phyloP scores from a whole-genome alignment of 2,329 filamentous ascomycete species.

The Clonostachys sp. region DNA sequence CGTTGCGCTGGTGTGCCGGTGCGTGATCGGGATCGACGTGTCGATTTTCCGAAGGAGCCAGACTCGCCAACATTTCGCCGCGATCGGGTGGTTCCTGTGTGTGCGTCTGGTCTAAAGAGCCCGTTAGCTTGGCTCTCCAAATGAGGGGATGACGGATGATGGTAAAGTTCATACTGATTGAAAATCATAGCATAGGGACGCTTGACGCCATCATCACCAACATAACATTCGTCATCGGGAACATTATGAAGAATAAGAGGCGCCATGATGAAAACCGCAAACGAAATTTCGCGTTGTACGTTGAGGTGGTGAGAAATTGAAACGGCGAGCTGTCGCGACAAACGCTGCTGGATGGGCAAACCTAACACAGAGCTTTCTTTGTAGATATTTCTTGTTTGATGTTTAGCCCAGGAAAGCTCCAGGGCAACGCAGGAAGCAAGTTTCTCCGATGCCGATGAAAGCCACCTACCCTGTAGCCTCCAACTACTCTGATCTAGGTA shows the following conservation, averaged over 20 bases:
- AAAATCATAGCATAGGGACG: conserved; percentile 64
- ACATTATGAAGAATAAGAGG: conserved; percentile 66
- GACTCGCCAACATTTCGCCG: conserved; percentile 53
- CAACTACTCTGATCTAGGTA: too few species aligned
- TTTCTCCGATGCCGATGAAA: too few species aligned
- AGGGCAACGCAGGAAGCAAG: too few species aligned
- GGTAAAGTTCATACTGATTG: conserved; percentile 43
- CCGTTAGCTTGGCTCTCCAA: neutral
- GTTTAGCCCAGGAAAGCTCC: too few species aligned
- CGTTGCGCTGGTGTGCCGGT: conserved; percentile 51
- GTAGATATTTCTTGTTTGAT: too few species aligned
- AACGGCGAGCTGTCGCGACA: too few species aligned
- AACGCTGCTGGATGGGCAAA: too few species aligned
- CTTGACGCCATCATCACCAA: conserved; percentile 60
- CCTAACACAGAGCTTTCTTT: too few species aligned
- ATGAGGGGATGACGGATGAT: too few species aligned
- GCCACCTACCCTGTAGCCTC: too few species aligned
- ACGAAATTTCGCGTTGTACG: too few species aligned
- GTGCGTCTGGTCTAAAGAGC: conserved; percentile 29
- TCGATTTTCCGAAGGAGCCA: conserved; percentile 65
- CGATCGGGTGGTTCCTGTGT: conserved; percentile 38
- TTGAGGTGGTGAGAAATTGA: too few species aligned
- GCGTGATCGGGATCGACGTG: conserved; percentile 56
- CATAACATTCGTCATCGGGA: conserved; percentile 62
- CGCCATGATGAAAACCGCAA: conserved; percentile 36